Evolutionary conservation across 2,329 filamentous ascomycete genomes (phyloP).

Genomic region (Epicoccum sorghinum): DNA sequence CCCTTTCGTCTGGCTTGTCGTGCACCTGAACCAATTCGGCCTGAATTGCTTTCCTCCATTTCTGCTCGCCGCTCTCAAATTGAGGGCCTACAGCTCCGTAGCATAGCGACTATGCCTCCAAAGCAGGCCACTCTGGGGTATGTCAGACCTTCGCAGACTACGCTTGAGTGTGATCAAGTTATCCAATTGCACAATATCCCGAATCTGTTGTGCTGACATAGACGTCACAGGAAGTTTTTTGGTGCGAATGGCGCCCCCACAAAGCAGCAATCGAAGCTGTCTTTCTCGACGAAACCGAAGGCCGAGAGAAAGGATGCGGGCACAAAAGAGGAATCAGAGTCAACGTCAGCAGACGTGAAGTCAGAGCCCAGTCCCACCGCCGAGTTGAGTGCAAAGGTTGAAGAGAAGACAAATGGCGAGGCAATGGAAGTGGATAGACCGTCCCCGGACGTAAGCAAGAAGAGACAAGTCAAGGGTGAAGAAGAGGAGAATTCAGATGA

Average conservation of each 20-base stretch:
- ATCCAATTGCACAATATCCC: background rate
- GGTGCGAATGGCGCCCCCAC: conserved; percentile 66
- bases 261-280: conserved; percentile 78
- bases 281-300: conserved; percentile 66
- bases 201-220: conserved; percentile 13
- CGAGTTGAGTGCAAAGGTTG: conserved; percentile 27
- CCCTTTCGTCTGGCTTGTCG: conserved; percentile 10
- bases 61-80: conserved; percentile 8
- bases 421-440: conserved; percentile 33
- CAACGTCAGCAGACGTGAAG: conserved; percentile 27
- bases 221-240: conserved; percentile 78
- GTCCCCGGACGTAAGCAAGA: conserved; percentile 29
- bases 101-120: conserved; percentile 50
- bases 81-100: conserved; percentile 6
- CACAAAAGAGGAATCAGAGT: conserved; percentile 25
- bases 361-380: conserved; percentile 20
- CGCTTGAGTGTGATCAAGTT: conserved; percentile 67
- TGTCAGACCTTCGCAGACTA: conserved; percentile 75
- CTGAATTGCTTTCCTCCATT: conserved; percentile 14
- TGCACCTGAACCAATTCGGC: conserved; percentile 9
- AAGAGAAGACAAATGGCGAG: conserved; percentile 30
- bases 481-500: conserved; percentile 44
- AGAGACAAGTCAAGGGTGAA: conserved; percentile 35
- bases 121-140: conserved; percentile 91
- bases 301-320: conserved; percentile 49